A percentile compares a stretch with the other conserved stretches of the same genome.
Evolutionary conservation across 305 asterid genomes (phyloP).

Genomic region (Euphrasia arctica): DNA sequence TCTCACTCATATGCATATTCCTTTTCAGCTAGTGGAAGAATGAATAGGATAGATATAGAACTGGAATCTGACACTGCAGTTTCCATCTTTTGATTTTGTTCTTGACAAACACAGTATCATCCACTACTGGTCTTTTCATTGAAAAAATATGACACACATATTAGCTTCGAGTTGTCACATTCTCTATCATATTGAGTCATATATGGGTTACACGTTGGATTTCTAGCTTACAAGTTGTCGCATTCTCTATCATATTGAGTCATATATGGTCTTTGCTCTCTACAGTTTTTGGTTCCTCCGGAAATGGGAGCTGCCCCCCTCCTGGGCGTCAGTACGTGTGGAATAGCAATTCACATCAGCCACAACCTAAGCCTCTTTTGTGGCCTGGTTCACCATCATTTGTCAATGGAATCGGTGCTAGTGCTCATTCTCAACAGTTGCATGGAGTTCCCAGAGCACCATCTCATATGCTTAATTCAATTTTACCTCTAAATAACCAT

Average conservation of each 20-base stretch:
- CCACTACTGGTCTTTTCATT: slow-evolving; percentile 5
- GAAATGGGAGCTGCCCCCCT: slow-evolving; percentile 78
- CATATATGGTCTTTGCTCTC: slow-evolving; percentile 10
- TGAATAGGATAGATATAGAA: not conserved
- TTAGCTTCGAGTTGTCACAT: not conserved
- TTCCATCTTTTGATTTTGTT: slow-evolving; percentile 3
- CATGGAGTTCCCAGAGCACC: slow-evolving; percentile 83
- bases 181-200: not conserved
- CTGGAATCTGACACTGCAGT: not conserved
- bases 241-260: slow-evolving; percentile 22
- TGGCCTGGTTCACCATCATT: slow-evolving; percentile 91
- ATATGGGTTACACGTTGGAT: too few relatives aligned
- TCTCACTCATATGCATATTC: not conserved
- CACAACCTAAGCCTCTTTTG: slow-evolving; percentile 65
- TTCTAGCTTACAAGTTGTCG: slow-evolving; percentile 8
- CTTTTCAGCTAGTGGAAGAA: not conserved
- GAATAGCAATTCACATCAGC: slow-evolving; percentile 63
- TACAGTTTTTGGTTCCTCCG: slow-evolving; percentile 72
- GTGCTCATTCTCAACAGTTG: slow-evolving; percentile 70
- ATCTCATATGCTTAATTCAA: slow-evolving; percentile 59
- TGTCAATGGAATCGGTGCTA: slow-evolving; percentile 59
- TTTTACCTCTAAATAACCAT: slow-evolving; percentile 67
- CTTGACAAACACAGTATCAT: slow-evolving; percentile 9
- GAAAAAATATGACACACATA: not conserved
- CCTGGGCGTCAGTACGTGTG: slow-evolving; percentile 86